Conservation (phyloP, 306 rosid genomes). For the Cucumis cinereus region DNA sequence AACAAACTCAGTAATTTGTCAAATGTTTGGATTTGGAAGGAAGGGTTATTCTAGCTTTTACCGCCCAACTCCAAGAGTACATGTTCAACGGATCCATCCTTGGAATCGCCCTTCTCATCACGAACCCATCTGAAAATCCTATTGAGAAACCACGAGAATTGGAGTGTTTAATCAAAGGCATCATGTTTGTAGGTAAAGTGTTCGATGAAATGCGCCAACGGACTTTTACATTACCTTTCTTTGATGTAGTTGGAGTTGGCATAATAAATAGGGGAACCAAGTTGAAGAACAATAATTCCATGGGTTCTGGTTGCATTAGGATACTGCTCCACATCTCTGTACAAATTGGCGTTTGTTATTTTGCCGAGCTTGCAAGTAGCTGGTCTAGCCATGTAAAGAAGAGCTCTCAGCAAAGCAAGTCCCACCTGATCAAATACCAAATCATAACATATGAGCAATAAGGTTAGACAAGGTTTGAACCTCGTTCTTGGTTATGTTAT, state of each 20-base stretch:
- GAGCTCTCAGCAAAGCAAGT: constrained; percentile 58
- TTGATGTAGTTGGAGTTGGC: constrained; percentile 52
- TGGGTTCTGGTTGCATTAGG: constrained; percentile 17
- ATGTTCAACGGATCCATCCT: constrained; percentile 26
- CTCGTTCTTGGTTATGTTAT: not conserved
- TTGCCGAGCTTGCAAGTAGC: constrained; percentile 66
- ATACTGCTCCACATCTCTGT: constrained; percentile 62
- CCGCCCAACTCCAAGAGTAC: constrained; percentile 67
- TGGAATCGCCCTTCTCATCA: constrained; percentile 25
- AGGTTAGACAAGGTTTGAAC: not conserved
- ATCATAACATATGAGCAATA: not conserved
- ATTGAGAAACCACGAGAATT: not conserved
- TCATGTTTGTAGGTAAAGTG: not conserved
- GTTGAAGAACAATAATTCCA: constrained; percentile 48
- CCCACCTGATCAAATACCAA: constrained; percentile 30
- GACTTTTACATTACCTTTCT: constrained; percentile 42
- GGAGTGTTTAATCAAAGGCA: not conserved
- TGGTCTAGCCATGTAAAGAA: constrained; percentile 78
- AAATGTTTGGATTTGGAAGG: no score
- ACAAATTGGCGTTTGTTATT: constrained; percentile 28
- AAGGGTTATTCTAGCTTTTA: not conserved
- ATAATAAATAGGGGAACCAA: constrained; percentile 85
- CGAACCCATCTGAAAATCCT: constrained; percentile 69
- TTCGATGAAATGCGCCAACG: not conserved
- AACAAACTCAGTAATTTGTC: not conserved